Base-by-base conservation (phyloP, 805 yeast species). In the Sporopachydermia quercuum region DNA sequence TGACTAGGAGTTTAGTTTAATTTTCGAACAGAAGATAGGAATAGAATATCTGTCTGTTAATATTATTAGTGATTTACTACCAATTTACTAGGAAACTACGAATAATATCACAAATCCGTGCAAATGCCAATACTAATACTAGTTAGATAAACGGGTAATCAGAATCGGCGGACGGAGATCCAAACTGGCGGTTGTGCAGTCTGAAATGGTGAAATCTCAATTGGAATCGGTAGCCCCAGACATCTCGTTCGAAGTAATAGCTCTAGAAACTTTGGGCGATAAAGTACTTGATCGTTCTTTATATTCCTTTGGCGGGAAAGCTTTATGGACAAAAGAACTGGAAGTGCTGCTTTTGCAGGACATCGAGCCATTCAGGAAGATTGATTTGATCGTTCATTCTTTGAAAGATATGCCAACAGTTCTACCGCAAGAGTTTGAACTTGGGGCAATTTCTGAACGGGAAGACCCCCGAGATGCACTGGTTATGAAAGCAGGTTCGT, bases 381-480 rank as follows among this genome's bases (percentile, higher is more conserved):
- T 89, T 38, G 96, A 91, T 56, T 63, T 89, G 60, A 79, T 91
- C 53, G 97, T 89, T 33, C 97, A 91, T 57, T 83, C 95, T 3
- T 66, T 91, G 48, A 91, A 91, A 57, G 97, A 87, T 60, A 56
- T 71, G 70, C 98, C 98, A 30, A 91, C 98, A 1, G 61, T 71
- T 40, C 63, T 91, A 47, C 97, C 97, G 0, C 86, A 80, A 16
- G 93, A 83, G 40, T 91, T 87, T 49, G 86, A 78, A 54, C 58
- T 91, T 36, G 97, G 96, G 14, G 83, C 94, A 50, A 76, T 91
- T 42, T 68, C 85, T 37, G 67, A 76, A 54, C 70, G 98, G 53
- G 89, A 80, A 54, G 96, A 89, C 54, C 96, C 97, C 11, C 71
- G 94, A 42, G 98, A 91, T 58, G 96, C 95, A 8, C 63, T 89